Evolutionary conservation across 1,284 basidiomycete genomes (phyloP).

Genomic region (Laetiporus sulphureus): DNA sequence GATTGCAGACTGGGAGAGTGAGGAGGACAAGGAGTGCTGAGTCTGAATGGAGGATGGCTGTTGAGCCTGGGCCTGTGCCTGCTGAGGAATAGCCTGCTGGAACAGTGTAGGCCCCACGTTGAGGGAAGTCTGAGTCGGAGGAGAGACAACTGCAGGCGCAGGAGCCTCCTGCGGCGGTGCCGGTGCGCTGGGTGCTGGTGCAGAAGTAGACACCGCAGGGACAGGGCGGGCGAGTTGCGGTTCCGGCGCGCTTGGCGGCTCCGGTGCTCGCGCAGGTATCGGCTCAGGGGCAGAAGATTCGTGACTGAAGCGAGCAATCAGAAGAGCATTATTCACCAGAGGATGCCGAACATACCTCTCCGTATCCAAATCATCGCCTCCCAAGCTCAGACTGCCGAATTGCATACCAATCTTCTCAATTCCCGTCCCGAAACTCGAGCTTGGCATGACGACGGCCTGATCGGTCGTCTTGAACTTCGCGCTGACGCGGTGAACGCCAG

Average conservation of each 20-base stretch:
- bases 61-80: constrained; percentile 27
- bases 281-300: constrained; percentile 21
- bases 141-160: constrained; percentile 18
- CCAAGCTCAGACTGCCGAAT: constrained; percentile 71
- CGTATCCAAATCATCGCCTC: constrained; percentile 52
- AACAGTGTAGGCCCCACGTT: constrained; percentile 29
- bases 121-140: constrained; percentile 26
- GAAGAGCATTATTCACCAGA: background rate
- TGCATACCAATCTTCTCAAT: constrained; percentile 78
- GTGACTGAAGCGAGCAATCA: constrained; percentile 10
- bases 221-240: constrained; percentile 13
- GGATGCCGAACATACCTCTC: constrained; percentile 24
- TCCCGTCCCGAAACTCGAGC: constrained; percentile 44
- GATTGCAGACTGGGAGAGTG: constrained; percentile 34
- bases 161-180: constrained; percentile 17
- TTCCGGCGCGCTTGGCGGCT: constrained; percentile 22
- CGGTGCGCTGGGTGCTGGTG: constrained; percentile 11
- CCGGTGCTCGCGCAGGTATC: constrained; percentile 21
- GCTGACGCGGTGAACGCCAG: constrained; percentile 45
- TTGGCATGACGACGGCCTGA: constrained; percentile 72
- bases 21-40: constrained; percentile 32
- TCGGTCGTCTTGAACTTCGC: constrained; percentile 63
- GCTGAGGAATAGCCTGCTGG: constrained; percentile 43
- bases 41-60: constrained; percentile 32
- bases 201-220: constrained; percentile 13